Evolutionary conservation across 2,329 filamentous ascomycete genomes (phyloP), one percentile per base, ranked within the genome.

Genomic region (Alternaria viburni): DNA sequence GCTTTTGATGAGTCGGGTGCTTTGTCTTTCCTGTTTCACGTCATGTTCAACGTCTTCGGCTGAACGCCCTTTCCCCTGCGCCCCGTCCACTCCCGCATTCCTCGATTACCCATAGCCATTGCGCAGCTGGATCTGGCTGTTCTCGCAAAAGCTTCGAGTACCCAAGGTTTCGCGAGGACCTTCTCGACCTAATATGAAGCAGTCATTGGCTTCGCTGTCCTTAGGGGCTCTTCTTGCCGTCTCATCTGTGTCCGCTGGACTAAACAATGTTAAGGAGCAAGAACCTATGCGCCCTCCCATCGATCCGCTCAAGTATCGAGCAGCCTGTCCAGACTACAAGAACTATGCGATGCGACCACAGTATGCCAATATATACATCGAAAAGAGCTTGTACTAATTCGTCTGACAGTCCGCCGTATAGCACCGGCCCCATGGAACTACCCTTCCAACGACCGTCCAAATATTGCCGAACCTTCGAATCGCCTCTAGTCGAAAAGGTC

Each of bases 381-480:
- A 13, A 11, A 9, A 13, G n/a, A 9, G 6, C 15, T 13, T 26
- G 66, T 21, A 65, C 50, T 57, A n/a, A 36, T 51, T 15, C 3
- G 65, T 66, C 62, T 50, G 4, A 8, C 28, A 97, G 93, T 78
- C 86, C 85, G 19, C 96, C 96, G 1, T 87, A 91, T 66, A 97
- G 93, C 79, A 84, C 89, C 19, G 96, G 96, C 1, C 91, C 91
- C 5, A 85, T 96, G 74, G 84, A 86, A 56, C 86, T 99, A 1
- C 93, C 96, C 1, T 98, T 89, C 79, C 96, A 99, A 79, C 87
- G 96, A 62, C 96, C 96, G 4, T 88, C 90, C 30, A 83, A 85
- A 59, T 87, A 88, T 77, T 99, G 96, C 79, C 92, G 96, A 67
- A 97, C 94, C 0, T 99, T 98, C 81, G 87, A 89, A 59, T 97